Percentiles rank a stretch among this genome's conserved stretches.
Conservation (phyloP, 768 basidiomycete genomes). For the Epithele typhae region DNA sequence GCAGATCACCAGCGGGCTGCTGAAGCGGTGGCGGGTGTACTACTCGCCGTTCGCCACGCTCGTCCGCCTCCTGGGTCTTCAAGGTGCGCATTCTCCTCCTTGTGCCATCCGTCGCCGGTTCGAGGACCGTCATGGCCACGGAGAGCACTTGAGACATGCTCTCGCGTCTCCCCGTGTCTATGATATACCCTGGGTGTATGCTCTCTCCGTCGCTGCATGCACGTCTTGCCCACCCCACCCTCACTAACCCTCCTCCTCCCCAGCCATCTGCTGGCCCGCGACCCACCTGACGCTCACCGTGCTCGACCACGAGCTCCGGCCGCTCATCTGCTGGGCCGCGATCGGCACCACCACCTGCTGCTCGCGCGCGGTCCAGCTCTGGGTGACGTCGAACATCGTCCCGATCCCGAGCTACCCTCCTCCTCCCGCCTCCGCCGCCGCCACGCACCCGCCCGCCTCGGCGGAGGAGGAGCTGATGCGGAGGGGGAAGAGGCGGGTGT, state of each 20-base stretch:
- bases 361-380: conserved; percentile 82
- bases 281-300: conserved; percentile 81
- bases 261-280: conserved; percentile 92
- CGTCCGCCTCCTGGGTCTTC: conserved; percentile 86
- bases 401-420: conserved; percentile 8
- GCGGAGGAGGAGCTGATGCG: conserved; percentile 13
- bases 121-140: too few relatives aligned
- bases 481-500: conserved; percentile 46
- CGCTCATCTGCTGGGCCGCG: conserved; percentile 85
- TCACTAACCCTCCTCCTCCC: not conserved
- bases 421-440: not conserved
- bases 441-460: not conserved
- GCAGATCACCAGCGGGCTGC: conserved; percentile 79
- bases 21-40: conserved; percentile 87
- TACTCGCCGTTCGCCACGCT: conserved; percentile 86
- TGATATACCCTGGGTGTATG: too few relatives aligned
- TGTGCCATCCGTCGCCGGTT: too few relatives aligned
- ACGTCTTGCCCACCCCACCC: not conserved
- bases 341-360: conserved; percentile 87
- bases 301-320: conserved; percentile 64
- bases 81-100: conserved; percentile 39
- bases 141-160: too few relatives aligned
- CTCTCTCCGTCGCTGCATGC: too few relatives aligned
- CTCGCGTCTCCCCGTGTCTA: too few relatives aligned
- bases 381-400: conserved; percentile 89